phyloP scores from a whole-genome alignment of 179 eudicot genomes.

The Nepenthes alata region DNA sequence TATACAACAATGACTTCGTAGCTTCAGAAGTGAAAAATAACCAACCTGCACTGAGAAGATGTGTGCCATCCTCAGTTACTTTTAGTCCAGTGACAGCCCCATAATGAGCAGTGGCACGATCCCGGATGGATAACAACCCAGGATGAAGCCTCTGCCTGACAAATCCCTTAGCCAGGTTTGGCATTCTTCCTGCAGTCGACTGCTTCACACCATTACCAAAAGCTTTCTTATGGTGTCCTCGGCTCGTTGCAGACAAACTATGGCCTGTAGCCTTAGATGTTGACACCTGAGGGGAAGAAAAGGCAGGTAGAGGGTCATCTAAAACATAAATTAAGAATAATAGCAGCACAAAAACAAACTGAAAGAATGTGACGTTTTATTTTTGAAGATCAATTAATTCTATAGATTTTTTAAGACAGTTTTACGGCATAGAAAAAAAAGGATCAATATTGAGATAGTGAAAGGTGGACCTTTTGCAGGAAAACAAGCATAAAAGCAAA shows the following conservation, averaged over 20 bases:
- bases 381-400: too few species aligned
- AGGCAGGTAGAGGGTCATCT: neutral
- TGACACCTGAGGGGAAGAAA: constrained; percentile 23
- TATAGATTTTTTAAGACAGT: neutral
- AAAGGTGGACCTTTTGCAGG: too few species aligned
- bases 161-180: constrained; percentile 36
- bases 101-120: constrained; percentile 91
- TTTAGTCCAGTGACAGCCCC: constrained; percentile 85
- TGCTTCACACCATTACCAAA: constrained; percentile 38
- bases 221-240: constrained; percentile 38
- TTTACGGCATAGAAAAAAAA: too few species aligned
- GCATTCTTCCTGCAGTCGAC: constrained; percentile 20
- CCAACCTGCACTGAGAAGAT: constrained; percentile 91
- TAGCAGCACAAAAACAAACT: too few species aligned
- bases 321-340: neutral
- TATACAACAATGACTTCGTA: neutral
- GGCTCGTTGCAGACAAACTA: constrained; percentile 34
- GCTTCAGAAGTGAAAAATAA: constrained; percentile 1
- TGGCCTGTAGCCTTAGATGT: constrained; percentile 33
- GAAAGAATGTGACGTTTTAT: too few species aligned
- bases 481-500: too few species aligned
- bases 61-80: constrained; percentile 83
- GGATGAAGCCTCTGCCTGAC: constrained; percentile 78
- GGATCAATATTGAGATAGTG: too few species aligned
- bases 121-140: constrained; percentile 72